These are phyloP conservation scores for Singerocomus rubriflavus DNA, from an alignment of 1,284 basidiomycete species.

Conservation along the genomic window DNA sequence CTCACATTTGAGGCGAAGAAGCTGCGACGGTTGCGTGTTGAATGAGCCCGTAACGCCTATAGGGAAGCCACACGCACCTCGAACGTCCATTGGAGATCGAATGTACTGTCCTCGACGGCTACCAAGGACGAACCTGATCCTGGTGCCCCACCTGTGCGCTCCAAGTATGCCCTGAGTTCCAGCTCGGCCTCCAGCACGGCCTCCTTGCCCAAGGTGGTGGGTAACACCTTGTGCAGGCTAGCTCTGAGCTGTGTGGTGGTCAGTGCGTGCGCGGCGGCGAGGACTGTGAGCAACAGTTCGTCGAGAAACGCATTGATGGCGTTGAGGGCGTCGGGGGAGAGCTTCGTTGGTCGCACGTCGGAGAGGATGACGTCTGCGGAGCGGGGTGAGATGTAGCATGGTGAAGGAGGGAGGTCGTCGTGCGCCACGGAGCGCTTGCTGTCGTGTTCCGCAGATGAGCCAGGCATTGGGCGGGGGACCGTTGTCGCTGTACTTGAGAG, in stretches of 20 bases:
- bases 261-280: constrained; percentile 71
- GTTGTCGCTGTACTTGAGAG: constrained; percentile 4
- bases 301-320: constrained; percentile 85
- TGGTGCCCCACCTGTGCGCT: constrained; percentile 51
- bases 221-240: constrained; percentile 70
- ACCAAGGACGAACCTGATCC: constrained; percentile 34
- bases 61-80: constrained; percentile 51
- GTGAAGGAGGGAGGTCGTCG: constrained; percentile 39
- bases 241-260: constrained; percentile 72
- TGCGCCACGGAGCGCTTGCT: constrained; percentile 6
- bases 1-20: constrained; percentile 78
- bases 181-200: constrained; percentile 91
- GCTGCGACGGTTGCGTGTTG: constrained; percentile 37
- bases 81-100: constrained; percentile 69
- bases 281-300: constrained; percentile 77
- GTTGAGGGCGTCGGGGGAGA: constrained; percentile 69
- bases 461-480: constrained; percentile 19
- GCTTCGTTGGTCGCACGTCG: constrained; percentile 84
- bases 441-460: constrained; percentile 20
- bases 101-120: constrained; percentile 49
- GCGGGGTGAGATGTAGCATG: constrained; percentile 72
- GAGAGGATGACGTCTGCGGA: constrained; percentile 89
- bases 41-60: constrained; percentile 8
- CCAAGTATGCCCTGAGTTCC: constrained; percentile 83
- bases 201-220: constrained; percentile 80